Conservation (phyloP, 805 yeast species). For the Saccharomycopsis schoenii region DNA sequence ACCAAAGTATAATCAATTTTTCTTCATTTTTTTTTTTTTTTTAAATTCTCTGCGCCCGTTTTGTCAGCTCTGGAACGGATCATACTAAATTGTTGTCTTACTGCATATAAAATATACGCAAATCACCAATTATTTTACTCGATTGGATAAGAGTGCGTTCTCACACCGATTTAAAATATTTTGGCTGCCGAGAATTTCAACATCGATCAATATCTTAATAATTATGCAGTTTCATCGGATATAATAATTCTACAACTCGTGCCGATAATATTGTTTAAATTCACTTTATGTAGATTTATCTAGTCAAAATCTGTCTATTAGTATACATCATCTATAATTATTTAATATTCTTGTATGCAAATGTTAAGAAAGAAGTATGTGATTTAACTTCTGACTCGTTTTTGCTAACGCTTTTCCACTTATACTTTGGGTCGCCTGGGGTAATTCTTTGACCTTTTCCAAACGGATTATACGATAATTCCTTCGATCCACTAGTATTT, state of each 20-base stretch:
- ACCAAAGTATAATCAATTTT: not conserved
- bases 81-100: not conserved
- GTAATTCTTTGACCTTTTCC: conserved; percentile 78
- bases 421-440: conserved; percentile 76
- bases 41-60: not conserved
- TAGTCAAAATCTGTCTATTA: too few species aligned
- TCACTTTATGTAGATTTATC: too few species aligned
- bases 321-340: not conserved
- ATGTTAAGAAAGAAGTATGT: conserved; percentile 89
- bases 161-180: not conserved
- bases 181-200: not conserved
- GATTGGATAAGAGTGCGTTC: not conserved
- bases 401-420: conserved; percentile 81
- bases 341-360: conserved; percentile 46
- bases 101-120: not conserved
- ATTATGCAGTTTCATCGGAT: too few species aligned
- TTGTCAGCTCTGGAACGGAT: not conserved
- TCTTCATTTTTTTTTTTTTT: not conserved
- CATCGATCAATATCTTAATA: not conserved
- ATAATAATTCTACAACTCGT: too few species aligned
- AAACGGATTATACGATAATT: conserved; percentile 85
- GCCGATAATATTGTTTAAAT: too few species aligned
- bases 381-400: conserved; percentile 80
- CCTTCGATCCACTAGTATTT: conserved; percentile 65
- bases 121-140: not conserved